These are phyloP conservation scores for Sequoia sempervirens DNA, from an alignment of 75 land plant species.

Conservation along the genomic window DNA sequence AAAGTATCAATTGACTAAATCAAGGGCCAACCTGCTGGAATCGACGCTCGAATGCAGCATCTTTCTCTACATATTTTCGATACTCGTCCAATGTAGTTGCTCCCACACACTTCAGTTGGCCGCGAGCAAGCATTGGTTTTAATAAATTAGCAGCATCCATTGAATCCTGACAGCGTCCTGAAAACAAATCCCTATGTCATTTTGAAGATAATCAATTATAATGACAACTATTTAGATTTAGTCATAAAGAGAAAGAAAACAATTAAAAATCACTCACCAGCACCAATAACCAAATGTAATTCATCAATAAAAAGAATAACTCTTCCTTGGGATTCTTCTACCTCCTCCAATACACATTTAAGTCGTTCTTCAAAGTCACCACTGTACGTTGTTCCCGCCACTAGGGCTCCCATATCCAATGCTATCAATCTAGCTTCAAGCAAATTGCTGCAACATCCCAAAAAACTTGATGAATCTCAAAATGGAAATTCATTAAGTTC, in stretches of 20 bases:
- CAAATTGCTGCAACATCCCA: slow-evolving; percentile 50
- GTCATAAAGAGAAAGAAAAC: not conserved
- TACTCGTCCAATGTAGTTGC: no score
- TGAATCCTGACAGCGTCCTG: no score
- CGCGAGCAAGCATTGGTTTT: no score
- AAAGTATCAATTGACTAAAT: no score
- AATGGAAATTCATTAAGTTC: no score
- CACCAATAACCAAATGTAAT: slow-evolving; percentile 43
- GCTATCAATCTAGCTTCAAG: slow-evolving; percentile 38
- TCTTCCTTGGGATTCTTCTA: slow-evolving; percentile 89
- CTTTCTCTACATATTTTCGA: no score
- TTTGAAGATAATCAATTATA: not conserved
- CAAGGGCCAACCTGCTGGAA: no score
- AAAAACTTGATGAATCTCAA: no score
- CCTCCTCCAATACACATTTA: slow-evolving; percentile 88
- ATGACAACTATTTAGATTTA: not conserved
- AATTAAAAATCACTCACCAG: slow-evolving; percentile 34
- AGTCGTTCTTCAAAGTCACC: slow-evolving; percentile 95
- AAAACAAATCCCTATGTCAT: no score
- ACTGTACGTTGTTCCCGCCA: slow-evolving; percentile 91
- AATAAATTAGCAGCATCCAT: no score
- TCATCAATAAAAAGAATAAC: slow-evolving; percentile 88
- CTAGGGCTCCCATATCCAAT: slow-evolving; percentile 78
- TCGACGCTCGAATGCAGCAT: no score
- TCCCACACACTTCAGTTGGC: no score